These are phyloP conservation scores for Microstroma glucosiphilum DNA, from an alignment of 1,284 basidiomycete genomes.

Conservation along the genomic window DNA sequence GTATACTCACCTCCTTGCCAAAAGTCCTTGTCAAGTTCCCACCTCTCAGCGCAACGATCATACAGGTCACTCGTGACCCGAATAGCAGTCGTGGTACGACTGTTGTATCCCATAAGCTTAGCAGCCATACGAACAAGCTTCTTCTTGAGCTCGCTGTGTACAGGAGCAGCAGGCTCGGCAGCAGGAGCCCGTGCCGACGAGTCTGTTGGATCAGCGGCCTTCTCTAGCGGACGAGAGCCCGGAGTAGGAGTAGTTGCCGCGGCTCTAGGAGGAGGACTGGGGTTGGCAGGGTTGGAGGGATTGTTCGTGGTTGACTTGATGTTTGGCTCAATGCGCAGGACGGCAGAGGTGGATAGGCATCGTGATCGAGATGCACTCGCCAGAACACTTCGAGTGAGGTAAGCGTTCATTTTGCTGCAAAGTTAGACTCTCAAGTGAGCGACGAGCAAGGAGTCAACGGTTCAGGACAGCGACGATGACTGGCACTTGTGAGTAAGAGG, in stretches of 20 bases:
- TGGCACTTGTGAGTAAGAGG: too few relatives aligned
- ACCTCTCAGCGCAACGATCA: constrained; percentile 55
- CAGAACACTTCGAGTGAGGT: too few relatives aligned
- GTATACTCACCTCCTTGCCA: constrained; percentile 33
- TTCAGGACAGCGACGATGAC: too few relatives aligned
- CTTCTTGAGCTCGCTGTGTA: constrained; percentile 1
- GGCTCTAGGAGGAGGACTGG: neutral
- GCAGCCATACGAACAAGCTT: constrained; percentile 51
- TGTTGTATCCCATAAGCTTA: constrained; percentile 57
- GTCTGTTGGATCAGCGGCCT: neutral
- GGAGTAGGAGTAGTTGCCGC: neutral
- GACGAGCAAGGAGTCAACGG: too few relatives aligned
- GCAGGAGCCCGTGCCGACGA: neutral
- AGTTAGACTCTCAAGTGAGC: too few relatives aligned
- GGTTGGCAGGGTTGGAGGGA: neutral
- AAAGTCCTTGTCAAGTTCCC: constrained; percentile 45
- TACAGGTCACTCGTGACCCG: constrained; percentile 57
- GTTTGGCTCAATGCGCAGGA: neutral
- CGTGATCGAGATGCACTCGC: too few relatives aligned
- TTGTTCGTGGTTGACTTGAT: neutral
- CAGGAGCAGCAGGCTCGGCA: neutral
- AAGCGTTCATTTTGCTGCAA: too few relatives aligned
- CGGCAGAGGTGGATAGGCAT: neutral
- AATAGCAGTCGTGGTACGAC: constrained; percentile 55
- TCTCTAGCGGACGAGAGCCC: neutral